A percentile compares a stretch with the other conserved stretches of the same genome.
Evolutionary conservation across 306 rosid species (phyloP).

Genomic region (Cucumis sativus): DNA sequence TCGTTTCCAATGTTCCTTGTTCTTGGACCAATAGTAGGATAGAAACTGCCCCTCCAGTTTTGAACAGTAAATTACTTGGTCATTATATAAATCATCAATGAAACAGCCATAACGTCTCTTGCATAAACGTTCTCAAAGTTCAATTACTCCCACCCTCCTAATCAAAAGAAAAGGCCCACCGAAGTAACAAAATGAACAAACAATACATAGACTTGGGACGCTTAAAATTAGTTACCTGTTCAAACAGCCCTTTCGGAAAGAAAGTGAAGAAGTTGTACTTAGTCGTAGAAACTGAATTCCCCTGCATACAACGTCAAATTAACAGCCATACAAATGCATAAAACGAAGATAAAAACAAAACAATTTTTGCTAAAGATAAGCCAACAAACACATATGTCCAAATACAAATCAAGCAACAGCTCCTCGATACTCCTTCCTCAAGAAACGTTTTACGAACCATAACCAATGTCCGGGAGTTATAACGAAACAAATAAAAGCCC

Average conservation of each 20-base stretch:
- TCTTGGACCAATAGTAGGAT: background rate
- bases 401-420: background rate
- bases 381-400: background rate
- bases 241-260: constrained; percentile 87
- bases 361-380: background rate
- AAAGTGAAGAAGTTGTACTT: constrained; percentile 78
- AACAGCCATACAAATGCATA: constrained; percentile 1
- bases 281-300: constrained; percentile 86
- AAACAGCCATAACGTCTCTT: background rate
- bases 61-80: background rate
- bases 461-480: background rate
- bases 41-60: background rate
- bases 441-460: background rate
- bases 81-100: background rate
- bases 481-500: background rate
- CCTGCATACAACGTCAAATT: constrained; percentile 40
- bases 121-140: background rate
- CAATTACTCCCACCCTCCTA: background rate
- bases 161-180: background rate
- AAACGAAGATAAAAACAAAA: background rate
- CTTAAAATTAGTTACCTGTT: constrained; percentile 55
- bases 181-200: background rate
- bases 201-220: background rate
- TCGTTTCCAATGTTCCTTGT: background rate
- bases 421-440: background rate